Evolutionary conservation across 164 flowering plant genomes (phyloP).

Genomic region (Magnolia officinalis): DNA sequence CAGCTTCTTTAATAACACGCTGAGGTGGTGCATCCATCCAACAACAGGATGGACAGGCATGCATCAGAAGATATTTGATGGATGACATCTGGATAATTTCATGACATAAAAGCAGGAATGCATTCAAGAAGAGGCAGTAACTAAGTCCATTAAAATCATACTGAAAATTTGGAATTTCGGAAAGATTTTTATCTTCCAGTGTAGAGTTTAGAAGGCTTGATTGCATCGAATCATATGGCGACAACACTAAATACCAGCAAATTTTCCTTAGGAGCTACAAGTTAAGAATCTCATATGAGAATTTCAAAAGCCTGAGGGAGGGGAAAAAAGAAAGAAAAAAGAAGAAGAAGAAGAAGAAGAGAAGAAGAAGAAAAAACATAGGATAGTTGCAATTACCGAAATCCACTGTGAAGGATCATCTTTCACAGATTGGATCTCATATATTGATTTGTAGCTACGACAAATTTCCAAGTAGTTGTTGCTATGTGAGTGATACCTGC

Average conservation of each 20-base stretch:
- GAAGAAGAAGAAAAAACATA: not conserved
- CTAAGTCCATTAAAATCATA: slow-evolving; percentile 12
- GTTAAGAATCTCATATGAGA: slow-evolving; percentile 28
- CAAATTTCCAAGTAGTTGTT: no score
- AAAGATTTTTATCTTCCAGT: slow-evolving; percentile 26
- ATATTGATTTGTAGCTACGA: no score
- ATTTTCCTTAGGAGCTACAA: slow-evolving; percentile 38
- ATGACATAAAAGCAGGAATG: not conserved
- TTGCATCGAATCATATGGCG: slow-evolving; percentile 96
- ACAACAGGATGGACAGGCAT: no score
- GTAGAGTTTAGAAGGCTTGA: slow-evolving; percentile 90
- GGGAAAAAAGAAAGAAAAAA: slow-evolving; percentile 24
- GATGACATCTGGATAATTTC: no score
- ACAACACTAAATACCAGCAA: slow-evolving; percentile 2
- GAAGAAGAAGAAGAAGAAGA: not conserved
- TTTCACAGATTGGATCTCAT: no score
- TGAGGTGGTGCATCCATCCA: no score
- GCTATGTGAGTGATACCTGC: no score
- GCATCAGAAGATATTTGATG: no score
- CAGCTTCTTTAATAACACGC: no score
- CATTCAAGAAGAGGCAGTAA: not conserved
- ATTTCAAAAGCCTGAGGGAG: slow-evolving; percentile 53
- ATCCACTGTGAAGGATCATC: slow-evolving; percentile 18
- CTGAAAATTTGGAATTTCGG: slow-evolving; percentile 75
- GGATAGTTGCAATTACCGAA: slow-evolving; percentile 46